A percentile compares a stretch with the other conserved stretches of the same genome.
phyloP scores from a whole-genome alignment of 2,329 filamentous ascomycete genomes.

The Fusarium burgessii region DNA sequence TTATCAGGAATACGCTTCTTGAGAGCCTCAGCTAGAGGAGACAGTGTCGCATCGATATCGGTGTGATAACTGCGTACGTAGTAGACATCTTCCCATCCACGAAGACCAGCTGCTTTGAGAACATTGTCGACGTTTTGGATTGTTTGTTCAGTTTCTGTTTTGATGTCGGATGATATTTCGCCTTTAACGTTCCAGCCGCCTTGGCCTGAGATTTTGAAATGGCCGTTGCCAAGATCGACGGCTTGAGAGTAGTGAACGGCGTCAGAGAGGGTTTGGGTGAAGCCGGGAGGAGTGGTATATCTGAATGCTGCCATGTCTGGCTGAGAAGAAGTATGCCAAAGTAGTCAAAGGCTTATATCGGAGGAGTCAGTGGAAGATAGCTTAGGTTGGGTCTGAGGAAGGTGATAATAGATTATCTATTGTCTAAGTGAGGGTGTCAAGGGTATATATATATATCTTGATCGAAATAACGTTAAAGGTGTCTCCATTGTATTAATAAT shows the following conservation, averaged over 20 bases:
- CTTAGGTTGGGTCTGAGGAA: not conserved
- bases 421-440: not conserved
- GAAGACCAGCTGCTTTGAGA: conserved; percentile 40
- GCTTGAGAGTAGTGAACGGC: conserved; percentile 43
- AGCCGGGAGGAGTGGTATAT: conserved; percentile 16
- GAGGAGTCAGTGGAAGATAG: too few species aligned
- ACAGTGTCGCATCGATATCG: conserved; percentile 34
- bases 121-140: conserved; percentile 44
- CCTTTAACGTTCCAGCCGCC: conserved; percentile 39
- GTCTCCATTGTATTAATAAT: not conserved
- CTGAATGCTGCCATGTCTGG: conserved; percentile 13
- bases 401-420: not conserved
- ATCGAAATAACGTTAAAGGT: not conserved
- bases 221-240: conserved; percentile 39
- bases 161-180: conserved; percentile 23
- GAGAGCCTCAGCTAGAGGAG: conserved; percentile 11
- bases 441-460: not conserved
- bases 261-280: conserved; percentile 9
- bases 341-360: not conserved
- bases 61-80: conserved; percentile 42
- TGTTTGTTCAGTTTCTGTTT: conserved; percentile 30
- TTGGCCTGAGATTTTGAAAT: conserved; percentile 44
- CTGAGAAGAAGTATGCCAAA: not conserved
- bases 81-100: conserved; percentile 47
- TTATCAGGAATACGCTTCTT: conserved; percentile 31